Conservation (phyloP, 768 basidiomycete genomes). For the Tubosaeta sp. region DNA sequence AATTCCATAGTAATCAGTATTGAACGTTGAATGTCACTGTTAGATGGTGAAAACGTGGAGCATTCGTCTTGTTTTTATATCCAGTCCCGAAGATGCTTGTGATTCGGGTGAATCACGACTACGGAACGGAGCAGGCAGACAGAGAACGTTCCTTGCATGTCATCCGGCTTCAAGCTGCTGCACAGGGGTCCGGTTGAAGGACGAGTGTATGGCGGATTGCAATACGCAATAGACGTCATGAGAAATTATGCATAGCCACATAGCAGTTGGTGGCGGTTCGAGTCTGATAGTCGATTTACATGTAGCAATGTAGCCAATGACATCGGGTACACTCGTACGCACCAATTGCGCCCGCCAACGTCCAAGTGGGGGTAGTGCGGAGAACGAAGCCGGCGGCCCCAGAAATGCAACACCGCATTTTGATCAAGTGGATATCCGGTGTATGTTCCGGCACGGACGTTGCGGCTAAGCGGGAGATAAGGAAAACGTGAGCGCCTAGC, state of each 20-base stretch:
- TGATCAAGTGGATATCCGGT: background rate
- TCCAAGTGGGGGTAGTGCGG: background rate
- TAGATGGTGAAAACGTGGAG: background rate
- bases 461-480: background rate
- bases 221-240: background rate
- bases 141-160: background rate
- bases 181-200: background rate
- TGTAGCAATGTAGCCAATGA: too few species aligned
- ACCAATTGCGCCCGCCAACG: background rate
- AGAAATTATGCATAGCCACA: background rate
- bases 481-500: background rate
- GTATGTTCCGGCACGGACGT: background rate
- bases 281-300: background rate
- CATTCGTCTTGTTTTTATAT: slow-evolving; percentile 5
- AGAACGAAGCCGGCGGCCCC: background rate
- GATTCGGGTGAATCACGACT: background rate
- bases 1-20: slow-evolving; percentile 6
- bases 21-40: background rate
- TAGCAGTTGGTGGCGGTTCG: background rate
- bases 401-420: background rate
- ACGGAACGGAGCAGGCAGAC: background rate
- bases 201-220: too few species aligned
- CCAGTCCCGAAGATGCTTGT: background rate
- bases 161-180: background rate
- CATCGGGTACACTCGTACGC: too few species aligned